phyloP scores from a whole-genome alignment of 192 early-diverging fungal genomes.

The Entomortierella chlamydospora region DNA sequence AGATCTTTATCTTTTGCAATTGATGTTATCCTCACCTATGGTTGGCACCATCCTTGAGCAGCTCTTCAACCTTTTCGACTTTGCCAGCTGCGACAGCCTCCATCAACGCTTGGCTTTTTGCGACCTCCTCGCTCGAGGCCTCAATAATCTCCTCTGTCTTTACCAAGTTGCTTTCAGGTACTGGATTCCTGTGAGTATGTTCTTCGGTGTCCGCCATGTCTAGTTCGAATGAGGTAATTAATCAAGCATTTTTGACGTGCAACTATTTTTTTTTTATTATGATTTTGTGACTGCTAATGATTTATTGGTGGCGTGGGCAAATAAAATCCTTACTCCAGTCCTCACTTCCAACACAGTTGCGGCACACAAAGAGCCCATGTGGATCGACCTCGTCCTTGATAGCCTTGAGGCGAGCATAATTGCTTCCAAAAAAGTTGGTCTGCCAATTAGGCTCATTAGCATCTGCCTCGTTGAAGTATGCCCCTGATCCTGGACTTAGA shows the following conservation, averaged over 20 bases:
- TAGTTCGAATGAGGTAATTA: background rate
- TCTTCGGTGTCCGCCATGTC: background rate
- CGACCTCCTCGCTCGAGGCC: conserved; percentile 39
- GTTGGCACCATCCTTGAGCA: conserved; percentile 49
- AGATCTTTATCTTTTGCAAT: no score
- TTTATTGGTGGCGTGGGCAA: conserved; percentile 5
- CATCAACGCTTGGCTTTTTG: conserved; percentile 43
- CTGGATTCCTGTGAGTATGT: conserved; percentile 34
- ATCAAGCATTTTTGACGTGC: background rate
- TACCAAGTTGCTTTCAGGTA: conserved; percentile 50
- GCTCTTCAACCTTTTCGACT: conserved; percentile 28
- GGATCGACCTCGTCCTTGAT: conserved; percentile 63
- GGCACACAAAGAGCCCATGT: conserved; percentile 49
- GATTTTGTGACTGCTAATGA: background rate
- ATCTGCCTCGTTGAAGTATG: conserved; percentile 65
- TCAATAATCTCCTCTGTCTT: conserved; percentile 46
- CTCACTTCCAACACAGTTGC: conserved; percentile 42
- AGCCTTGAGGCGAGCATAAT: conserved; percentile 55
- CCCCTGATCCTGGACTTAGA: conserved; percentile 54
- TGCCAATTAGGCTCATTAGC: conserved; percentile 56
- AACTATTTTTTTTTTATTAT: background rate
- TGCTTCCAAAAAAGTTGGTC: conserved; percentile 57
- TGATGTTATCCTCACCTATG: conserved; percentile 25
- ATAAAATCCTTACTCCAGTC: conserved; percentile 19
- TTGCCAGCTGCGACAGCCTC: conserved; percentile 51